Conservation (phyloP, 495 filamentous ascomycete species). For the Entonaema liquescens region DNA sequence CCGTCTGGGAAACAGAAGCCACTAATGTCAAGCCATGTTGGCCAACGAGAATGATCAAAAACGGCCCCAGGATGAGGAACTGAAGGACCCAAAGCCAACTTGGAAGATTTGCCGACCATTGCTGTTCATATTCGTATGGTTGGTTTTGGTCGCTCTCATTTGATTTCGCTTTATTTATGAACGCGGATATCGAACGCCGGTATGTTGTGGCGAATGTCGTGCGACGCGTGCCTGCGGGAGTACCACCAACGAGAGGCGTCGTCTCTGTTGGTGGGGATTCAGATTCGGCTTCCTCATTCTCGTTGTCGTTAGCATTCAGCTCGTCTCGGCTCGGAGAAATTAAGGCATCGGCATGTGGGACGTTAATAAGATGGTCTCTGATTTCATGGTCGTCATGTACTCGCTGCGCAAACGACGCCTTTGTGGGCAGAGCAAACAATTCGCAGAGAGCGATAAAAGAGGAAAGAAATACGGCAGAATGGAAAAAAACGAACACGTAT, state of each 20-base stretch:
- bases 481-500: slow-evolving; percentile 86
- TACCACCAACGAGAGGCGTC: slow-evolving; percentile 76
- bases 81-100: slow-evolving; percentile 87
- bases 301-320: slow-evolving; percentile 47
- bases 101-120: slow-evolving; percentile 82
- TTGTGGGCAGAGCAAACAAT: slow-evolving; percentile 78
- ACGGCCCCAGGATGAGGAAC: slow-evolving; percentile 80
- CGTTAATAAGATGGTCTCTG: slow-evolving; percentile 47
- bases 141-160: slow-evolving; percentile 33
- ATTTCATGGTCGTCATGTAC: slow-evolving; percentile 59
- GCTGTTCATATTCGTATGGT: slow-evolving; percentile 81
- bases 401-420: slow-evolving; percentile 66
- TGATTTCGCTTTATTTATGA: slow-evolving; percentile 47
- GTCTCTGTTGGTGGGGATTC: slow-evolving; percentile 72
- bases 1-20: slow-evolving; percentile 78
- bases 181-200: slow-evolving; percentile 55
- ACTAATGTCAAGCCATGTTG: slow-evolving; percentile 79
- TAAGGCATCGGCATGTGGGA: slow-evolving; percentile 46
- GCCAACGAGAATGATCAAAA: slow-evolving; percentile 76
- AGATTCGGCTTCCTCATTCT: slow-evolving; percentile 57
- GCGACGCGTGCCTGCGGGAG: slow-evolving; percentile 55
- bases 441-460: slow-evolving; percentile 78
- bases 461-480: slow-evolving; percentile 76
- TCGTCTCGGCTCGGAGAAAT: slow-evolving; percentile 42
- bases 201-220: slow-evolving; percentile 80